Conservation (phyloP, 495 filamentous ascomycete genomes). For the Penicillium manginii region DNA sequence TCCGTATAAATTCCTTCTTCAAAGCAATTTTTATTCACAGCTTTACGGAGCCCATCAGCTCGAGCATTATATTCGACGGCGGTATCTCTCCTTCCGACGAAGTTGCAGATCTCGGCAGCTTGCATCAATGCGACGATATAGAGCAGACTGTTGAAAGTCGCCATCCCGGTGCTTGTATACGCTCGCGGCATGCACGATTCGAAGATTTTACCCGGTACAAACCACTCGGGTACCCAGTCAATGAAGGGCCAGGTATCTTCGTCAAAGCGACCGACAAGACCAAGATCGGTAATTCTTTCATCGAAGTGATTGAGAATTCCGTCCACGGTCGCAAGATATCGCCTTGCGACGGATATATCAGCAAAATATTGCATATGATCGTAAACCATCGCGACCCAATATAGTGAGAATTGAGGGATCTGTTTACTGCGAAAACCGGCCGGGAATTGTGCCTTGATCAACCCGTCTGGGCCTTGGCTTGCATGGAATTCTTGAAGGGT, state of each 20-base stretch:
- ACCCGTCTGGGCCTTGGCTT: constrained; percentile 24
- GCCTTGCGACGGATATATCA: constrained; percentile 16
- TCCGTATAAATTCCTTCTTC: constrained; percentile 19
- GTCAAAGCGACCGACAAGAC: constrained; percentile 26
- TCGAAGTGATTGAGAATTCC: constrained; percentile 30
- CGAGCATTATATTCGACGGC: constrained; percentile 24
- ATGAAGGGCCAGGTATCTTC: constrained; percentile 31
- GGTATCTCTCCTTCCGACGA: constrained; percentile 17
- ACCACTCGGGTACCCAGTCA: constrained; percentile 33
- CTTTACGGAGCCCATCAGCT: constrained; percentile 15
- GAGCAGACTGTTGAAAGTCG: constrained; percentile 22
- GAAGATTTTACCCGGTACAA: constrained; percentile 24
- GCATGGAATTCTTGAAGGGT: constrained; percentile 30
- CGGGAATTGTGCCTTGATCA: constrained; percentile 31
- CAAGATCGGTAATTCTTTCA: constrained; percentile 17
- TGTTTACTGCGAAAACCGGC: constrained; percentile 21
- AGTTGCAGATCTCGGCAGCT: constrained; percentile 24
- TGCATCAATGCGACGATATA: constrained; percentile 22
- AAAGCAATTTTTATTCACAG: constrained; percentile 23
- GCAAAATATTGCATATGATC: constrained; percentile 31
- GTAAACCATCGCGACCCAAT: constrained; percentile 27
- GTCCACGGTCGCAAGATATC: constrained; percentile 26
- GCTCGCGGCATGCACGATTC: constrained; percentile 25
- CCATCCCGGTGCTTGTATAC: constrained; percentile 14
- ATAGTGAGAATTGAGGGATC: constrained; percentile 33